These are phyloP conservation scores for Ganoderma sinense DNA, from an alignment of 1,284 basidiomycete genomes.

Conservation along the genomic window DNA sequence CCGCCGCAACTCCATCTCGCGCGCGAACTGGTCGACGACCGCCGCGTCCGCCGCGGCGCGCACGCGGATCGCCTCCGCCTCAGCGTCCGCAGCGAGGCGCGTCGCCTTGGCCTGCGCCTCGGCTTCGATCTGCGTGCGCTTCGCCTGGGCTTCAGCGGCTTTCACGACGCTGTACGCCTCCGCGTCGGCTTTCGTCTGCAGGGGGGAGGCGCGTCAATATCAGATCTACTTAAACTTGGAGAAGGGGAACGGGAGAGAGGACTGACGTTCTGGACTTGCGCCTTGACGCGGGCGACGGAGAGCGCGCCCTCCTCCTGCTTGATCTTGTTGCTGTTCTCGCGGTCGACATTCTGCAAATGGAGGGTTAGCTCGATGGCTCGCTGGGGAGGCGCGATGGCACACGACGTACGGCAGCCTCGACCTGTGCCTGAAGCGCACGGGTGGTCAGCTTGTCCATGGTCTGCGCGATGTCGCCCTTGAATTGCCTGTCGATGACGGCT, in stretches of 20 bases:
- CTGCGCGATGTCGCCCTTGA: conserved; percentile 81
- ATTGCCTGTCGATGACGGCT: conserved; percentile 85
- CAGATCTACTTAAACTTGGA: too few relatives aligned
- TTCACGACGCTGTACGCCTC: conserved; percentile 77
- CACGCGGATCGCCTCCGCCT: conserved; percentile 71
- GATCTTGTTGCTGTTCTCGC: conserved; percentile 85
- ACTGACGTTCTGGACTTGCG: conserved; percentile 65
- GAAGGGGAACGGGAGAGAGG: neutral
- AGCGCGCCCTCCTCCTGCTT: conserved; percentile 83
- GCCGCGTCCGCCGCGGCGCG: conserved; percentile 68
- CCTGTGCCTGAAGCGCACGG: conserved; percentile 81
- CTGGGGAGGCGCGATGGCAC: neutral
- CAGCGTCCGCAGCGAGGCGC: conserved; percentile 73
- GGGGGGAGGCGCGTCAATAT: too few relatives aligned
- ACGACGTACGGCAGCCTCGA: conserved; percentile 75
- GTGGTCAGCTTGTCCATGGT: conserved; percentile 88
- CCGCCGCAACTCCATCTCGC: conserved; percentile 76
- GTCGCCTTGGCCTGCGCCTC: conserved; percentile 78
- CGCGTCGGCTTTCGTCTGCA: conserved; percentile 71
- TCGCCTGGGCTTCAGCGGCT: conserved; percentile 77
- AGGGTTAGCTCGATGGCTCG: neutral
- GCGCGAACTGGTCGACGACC: conserved; percentile 71
- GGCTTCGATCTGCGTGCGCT: conserved; percentile 74
- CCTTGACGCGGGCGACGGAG: conserved; percentile 77
- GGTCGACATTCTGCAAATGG: conserved; percentile 69